A percentile compares a stretch with the other conserved stretches of the same genome.
Evolutionary conservation across 1,139 yeast genomes (phyloP).

Genomic region (Yamadazyma spencermartinsiae): DNA sequence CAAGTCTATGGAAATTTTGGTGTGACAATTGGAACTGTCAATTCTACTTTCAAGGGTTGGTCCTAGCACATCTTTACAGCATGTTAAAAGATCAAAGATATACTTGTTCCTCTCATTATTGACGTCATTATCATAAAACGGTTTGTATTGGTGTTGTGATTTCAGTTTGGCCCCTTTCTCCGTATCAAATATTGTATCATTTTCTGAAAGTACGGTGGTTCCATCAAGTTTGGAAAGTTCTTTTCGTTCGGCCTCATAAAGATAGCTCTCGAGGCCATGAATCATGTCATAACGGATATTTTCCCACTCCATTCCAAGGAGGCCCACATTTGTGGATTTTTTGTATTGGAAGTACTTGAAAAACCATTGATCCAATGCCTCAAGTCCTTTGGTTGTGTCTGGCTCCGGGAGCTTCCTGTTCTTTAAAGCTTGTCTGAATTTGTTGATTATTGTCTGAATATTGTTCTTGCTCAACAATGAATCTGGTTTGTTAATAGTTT

Average conservation of each 20-base stretch:
- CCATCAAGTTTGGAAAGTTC: constrained; percentile 12
- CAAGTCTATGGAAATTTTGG: constrained; percentile 27
- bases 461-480: constrained; percentile 4
- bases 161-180: neutral
- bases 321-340: constrained; percentile 38
- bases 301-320: constrained; percentile 49
- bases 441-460: constrained; percentile 6
- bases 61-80: constrained; percentile 21
- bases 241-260: constrained; percentile 38
- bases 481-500: constrained; percentile 5
- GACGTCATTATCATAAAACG: constrained; percentile 37
- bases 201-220: neutral
- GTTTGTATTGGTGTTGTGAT: constrained; percentile 28
- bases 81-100: constrained; percentile 28
- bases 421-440: constrained; percentile 5
- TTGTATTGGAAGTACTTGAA: constrained; percentile 41
- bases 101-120: constrained; percentile 34
- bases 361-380: constrained; percentile 34
- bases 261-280: constrained; percentile 37
- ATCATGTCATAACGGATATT: constrained; percentile 42
- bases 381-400: constrained; percentile 29
- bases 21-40: neutral
- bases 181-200: constrained; percentile 1
- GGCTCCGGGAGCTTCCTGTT: constrained; percentile 7
- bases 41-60: neutral